Conservation (phyloP, 495 filamentous ascomycete genomes). For the Daldinia childiae region DNA sequence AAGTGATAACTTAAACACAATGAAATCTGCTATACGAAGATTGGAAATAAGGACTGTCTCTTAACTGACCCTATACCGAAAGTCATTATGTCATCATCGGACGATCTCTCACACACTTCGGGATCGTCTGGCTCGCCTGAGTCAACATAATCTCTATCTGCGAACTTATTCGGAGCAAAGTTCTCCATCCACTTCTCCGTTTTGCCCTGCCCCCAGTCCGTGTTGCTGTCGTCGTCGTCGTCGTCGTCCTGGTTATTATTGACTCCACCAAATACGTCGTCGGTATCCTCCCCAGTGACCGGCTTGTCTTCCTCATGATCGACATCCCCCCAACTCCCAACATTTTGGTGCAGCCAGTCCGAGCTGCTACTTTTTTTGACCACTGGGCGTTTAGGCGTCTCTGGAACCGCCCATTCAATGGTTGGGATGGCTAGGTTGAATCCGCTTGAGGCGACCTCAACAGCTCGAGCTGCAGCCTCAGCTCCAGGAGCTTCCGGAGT, state of each 20-base stretch:
- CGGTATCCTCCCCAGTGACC: too few species aligned
- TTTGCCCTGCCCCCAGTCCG: neutral
- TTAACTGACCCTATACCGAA: conserved; percentile 8
- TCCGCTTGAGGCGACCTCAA: too few species aligned
- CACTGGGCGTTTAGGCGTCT: too few species aligned
- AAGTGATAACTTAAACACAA: too few species aligned
- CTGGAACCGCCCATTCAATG: too few species aligned
- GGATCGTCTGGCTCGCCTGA: neutral
- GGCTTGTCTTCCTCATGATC: too few species aligned
- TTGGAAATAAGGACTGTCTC: neutral
- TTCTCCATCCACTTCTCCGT: neutral
- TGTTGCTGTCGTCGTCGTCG: neutral
- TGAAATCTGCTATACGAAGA: too few species aligned
- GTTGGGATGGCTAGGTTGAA: too few species aligned
- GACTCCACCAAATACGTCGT: too few species aligned
- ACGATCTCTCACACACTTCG: neutral
- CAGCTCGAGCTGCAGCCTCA: too few species aligned
- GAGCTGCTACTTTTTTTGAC: too few species aligned
- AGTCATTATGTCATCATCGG: neutral
- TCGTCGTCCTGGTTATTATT: neutral
- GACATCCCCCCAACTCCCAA: neutral
- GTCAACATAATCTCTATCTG: neutral
- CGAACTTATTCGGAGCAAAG: neutral
- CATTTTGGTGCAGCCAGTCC: neutral
- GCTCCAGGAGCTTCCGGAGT: too few species aligned